Base-by-base conservation (phyloP, 352 stramenopile species). In the Saprolegnia parasitica region DNA sequence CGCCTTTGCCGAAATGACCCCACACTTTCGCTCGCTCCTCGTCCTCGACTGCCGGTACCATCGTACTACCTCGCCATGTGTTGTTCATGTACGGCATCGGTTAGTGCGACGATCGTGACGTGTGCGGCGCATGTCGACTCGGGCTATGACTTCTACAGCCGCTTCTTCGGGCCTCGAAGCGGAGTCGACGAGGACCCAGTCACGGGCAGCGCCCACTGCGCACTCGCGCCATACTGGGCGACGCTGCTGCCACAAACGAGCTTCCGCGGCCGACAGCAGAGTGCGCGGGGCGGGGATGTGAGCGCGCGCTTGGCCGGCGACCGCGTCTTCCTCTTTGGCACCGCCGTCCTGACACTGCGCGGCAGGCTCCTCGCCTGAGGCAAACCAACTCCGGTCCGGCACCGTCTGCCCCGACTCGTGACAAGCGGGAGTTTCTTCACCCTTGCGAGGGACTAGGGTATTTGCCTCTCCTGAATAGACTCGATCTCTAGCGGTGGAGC, bases 181-280 rank as follows among this genome's bases (percentile, higher is more conserved):
- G 90, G 90, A 16, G 79, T 98, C 15, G 77, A 92, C 62, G 95
- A 98, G 76, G 95, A 98, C 72, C 93, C 92, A 0, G 93, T 98
- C 4, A 98, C 90, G 8, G 95, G 95, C 6, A 97, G 86, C 50
- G 89, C 88, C 0, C 93, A 98, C 72, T 97, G 88, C 63, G 83
- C 77, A 2, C 74, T 98, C 0, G 88, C 80, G 6, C 78, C 84
- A 6, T 97, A 98, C 72, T 98, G 93, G 87, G 74, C 72, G 0
- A 15, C 49, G 8, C 76, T 1, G 86, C 84, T 49, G 76, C 61
- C 15, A 77, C 64, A 35, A 24, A 3, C 20, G 24, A 60, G 35
- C 52, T 72, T 89, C 26, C 68, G 71, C 24, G 81, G 76, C 4
- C 68, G 82, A 20, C 81, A 88, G 49, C 73, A 73, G 42, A 81